Evolutionary conservation across 2,329 filamentous ascomycete genomes (phyloP), one percentile per base, ranked within the genome.

Genomic region (Trichoderma sp.): DNA sequence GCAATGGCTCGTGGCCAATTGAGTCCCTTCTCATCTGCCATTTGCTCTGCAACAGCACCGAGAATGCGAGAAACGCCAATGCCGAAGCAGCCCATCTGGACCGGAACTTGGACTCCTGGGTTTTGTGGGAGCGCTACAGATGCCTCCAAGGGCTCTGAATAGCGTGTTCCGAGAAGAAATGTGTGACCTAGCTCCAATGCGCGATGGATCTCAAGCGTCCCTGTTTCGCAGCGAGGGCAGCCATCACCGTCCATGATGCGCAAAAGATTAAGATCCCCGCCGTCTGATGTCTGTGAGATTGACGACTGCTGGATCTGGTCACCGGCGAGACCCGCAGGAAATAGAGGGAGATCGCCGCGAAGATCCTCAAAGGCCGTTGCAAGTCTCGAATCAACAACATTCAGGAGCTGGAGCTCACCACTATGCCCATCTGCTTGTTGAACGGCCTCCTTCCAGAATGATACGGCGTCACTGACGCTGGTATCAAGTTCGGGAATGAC

Each of bases 1-100:
- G 96, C 93, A 74, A 98, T 94, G 11, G 85, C 90, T 6, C 91
- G 86, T 0, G 96, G 96, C 96, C 96, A 99, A 76, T 93, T 94
- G 8, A 98, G 85, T 0, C 94, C 96, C 77, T 84, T 88, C 3
- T 86, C 78, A 75, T 97, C 93, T 0, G 90, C 86, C 11, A 94
- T 84, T 50, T 91, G 87, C 74, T 95, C 91, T 1, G 95, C 95
- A 1, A 96, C 89, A 1, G 96, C 94, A 9, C 92, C 94, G 73
- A 99, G 91, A 76, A 99, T 90, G 58, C 96, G 91, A 6, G 94
- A 97, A 20, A 99, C 90, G 2, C 96, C 96, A 73, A 99, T 97
- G 1, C 96, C 96, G 78, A 98, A 94, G 79, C 96, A 99, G 70
- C 96, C 96, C 96, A 99, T 99, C 74, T 97, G 90, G 77, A 97